These are phyloP conservation scores for Kandelia obovata DNA, from an alignment of 345 rosid species.

Conservation along the genomic window DNA sequence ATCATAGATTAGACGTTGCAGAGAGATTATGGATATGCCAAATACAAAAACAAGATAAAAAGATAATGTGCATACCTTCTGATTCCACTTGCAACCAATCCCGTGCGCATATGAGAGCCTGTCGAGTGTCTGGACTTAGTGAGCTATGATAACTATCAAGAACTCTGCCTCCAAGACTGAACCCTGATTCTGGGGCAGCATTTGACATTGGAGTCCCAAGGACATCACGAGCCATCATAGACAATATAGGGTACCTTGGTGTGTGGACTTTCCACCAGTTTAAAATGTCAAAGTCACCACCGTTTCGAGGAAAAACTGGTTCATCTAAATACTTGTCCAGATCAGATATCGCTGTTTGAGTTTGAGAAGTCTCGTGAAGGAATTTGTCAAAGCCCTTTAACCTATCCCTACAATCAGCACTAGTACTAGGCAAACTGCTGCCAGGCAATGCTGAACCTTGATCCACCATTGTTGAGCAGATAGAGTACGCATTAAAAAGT, in stretches of 20 bases:
- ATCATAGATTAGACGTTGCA: background rate
- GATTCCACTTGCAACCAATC: constrained; percentile 69
- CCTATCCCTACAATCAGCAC: constrained; percentile 61
- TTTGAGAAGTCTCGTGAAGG: constrained; percentile 80
- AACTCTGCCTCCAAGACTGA: constrained; percentile 49
- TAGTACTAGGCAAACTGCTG: constrained; percentile 55
- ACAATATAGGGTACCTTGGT: constrained; percentile 88
- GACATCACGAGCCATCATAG: constrained; percentile 93
- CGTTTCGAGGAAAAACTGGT: constrained; percentile 74
- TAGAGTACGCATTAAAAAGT: constrained; percentile 75
- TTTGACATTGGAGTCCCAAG: constrained; percentile 83
- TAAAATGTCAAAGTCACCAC: constrained; percentile 66
- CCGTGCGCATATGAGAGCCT: constrained; percentile 79
- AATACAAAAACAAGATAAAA: background rate
- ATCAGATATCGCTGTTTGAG: constrained; percentile 57
- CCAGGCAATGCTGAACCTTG: constrained; percentile 78
- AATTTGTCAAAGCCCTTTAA: constrained; percentile 86
- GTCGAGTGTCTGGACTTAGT: constrained; percentile 57
- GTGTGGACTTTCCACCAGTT: constrained; percentile 98
- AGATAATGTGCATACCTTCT: constrained; percentile 43
- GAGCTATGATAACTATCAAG: constrained; percentile 56
- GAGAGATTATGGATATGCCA: background rate
- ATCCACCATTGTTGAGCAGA: constrained; percentile 68
- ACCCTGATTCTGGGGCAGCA: constrained; percentile 49
- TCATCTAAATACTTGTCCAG: constrained; percentile 89